Evolutionary conservation across 306 rosid genomes (phyloP), one percentile per base, ranked within the genome.

Genomic region (Trifolium fragiferum): DNA sequence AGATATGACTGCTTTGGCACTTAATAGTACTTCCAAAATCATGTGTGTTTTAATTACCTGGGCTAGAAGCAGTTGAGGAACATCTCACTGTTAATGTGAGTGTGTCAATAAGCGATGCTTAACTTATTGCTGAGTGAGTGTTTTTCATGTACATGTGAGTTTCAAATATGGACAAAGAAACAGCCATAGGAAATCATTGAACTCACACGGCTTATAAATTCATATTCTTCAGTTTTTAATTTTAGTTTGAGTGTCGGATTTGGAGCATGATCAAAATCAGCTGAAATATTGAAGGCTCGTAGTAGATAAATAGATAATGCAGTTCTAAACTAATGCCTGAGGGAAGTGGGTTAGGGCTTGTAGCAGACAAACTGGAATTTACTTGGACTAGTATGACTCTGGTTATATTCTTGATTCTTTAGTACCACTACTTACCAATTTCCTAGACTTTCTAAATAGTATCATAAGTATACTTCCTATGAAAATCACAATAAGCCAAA

Each of bases 231-330:
- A 35, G 41, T 64, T 75, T 37, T 23, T 20, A 64, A 50, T 19
- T 50, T 74, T 50, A 64, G 14, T 21, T 74, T 60, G 63, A 64
- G 78, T 13, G 14, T 49, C 64, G 49, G 32, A 27, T 25, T 78
- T 18, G 25, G 23, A 78, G 54, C 33, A 47, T 50, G 76, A n/a
- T 30, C 16, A 13, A 19, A 78, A 63, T 64, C 27, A 70, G 20
- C 49, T 43, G 33, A 72, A 54, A 43, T 4, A 25, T 18, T 54
- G 32, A 70, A 61, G 54, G 10, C 50, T 11, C 23, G 38, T 61
- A 15, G 38, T 33, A 51, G 76, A 40, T 53, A 58, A 15, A 23
- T 33, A 51, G 76, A 40, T 41, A 58, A 43, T 58, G 71, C 38
- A 12, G 19, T 43, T 66, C 32, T 21, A 10, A 57, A 57, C n/a